Base-by-base conservation (phyloP, 805 yeast genomes). In the Teunomyces stri region DNA sequence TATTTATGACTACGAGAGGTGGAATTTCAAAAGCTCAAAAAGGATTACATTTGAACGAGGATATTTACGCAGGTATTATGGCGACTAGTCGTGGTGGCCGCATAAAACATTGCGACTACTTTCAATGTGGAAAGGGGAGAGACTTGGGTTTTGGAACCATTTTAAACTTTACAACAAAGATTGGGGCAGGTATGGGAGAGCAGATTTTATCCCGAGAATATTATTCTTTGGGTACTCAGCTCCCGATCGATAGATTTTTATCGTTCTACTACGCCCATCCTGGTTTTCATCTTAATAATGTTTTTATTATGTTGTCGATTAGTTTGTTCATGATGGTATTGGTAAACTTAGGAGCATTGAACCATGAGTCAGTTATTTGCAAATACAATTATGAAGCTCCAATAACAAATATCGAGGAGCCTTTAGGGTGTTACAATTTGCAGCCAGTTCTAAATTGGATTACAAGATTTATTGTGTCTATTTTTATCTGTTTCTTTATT, bases 101-200 rank as follows among this genome's bases (percentile, higher is more conserved):
- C 55, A 91, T 91, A 51, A 91, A 91, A 69, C 98, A 92, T 65
- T 87, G 96, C 66, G 98, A 92, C 61, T 92, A 86, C 66, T 90
- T 83, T 67, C 98, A 92, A 65, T 92, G 98, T 68, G 98, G 98
- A 28, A 92, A 92, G 64, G 98, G 98, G 0, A 78, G 98, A 64
- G 98, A 92, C 70, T 70, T 92, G 46, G 98, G 98, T 2, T 92
- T 92, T 68, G 86, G 90, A 1, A 88, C 97, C 0, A 90, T 92
- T 54, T 73, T 92, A 55, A 92, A 91, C 61, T 92, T 92, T 71
- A 92, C 97, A 0, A 86, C 96, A 2, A 92, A 92, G 69, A 91
- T 92, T 62, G 98, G 98, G 2, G 94, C 96, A 37, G 98, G 98
- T 43, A 92, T 92, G 98, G 98, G 98, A 6, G 98, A 92, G 63